A percentile compares a stretch with the other conserved stretches of the same genome.
phyloP scores from a whole-genome alignment of 257 asterid species.

The Ilex asprella region DNA sequence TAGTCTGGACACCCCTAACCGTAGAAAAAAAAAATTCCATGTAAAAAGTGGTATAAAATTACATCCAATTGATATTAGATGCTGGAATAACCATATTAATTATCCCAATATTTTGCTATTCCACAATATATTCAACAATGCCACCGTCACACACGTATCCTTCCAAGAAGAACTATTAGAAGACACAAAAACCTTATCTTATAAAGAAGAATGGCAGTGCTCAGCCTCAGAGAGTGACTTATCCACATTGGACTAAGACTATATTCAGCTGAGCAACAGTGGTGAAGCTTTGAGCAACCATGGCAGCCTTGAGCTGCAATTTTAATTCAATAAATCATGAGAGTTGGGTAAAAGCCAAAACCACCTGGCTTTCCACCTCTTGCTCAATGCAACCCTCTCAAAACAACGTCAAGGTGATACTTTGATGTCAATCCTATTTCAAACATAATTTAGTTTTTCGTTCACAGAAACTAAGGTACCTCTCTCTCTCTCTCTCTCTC shows the following conservation, averaged over 20 bases:
- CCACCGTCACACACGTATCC: too few relatives aligned
- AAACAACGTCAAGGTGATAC: constrained; percentile 55
- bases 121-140: too few relatives aligned
- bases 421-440: background rate
- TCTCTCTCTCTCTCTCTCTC: background rate
- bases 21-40: too few relatives aligned
- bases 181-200: constrained; percentile 22
- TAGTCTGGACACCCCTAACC: too few relatives aligned
- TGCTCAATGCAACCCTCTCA: constrained; percentile 54
- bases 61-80: too few relatives aligned
- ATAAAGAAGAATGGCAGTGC: background rate
- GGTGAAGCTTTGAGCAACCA: constrained; percentile 9
- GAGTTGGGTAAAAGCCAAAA: constrained; percentile 6
- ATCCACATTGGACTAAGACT: background rate
- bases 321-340: constrained; percentile 22
- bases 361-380: constrained; percentile 22
- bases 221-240: background rate
- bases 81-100: too few relatives aligned
- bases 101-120: too few relatives aligned
- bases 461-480: background rate
- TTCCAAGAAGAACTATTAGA: too few relatives aligned
- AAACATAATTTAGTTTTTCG: background rate
- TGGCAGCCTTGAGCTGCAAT: constrained; percentile 54
- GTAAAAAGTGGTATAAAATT: too few relatives aligned
- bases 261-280: background rate